These are phyloP conservation scores for Pseudonitzschia multiseries DNA, from an alignment of 108 stramenopile species.

Conservation along the genomic window DNA sequence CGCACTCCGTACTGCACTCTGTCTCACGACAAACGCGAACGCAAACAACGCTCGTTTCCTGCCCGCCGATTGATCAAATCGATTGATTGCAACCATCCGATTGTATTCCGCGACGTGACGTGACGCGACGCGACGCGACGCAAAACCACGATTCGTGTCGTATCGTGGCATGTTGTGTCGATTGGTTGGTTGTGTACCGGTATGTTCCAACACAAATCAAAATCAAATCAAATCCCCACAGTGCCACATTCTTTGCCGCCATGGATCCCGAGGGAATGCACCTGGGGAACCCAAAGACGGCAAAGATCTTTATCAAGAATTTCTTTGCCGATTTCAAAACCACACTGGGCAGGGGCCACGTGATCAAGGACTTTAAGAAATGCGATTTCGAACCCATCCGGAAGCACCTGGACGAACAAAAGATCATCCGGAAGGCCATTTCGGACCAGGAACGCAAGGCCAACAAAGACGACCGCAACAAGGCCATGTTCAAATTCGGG, in stretches of 20 bases:
- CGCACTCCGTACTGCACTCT: neutral
- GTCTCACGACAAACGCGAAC: neutral
- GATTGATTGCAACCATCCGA: neutral
- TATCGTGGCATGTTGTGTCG: no score
- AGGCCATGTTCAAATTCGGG: constrained; percentile 79
- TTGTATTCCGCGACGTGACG: no score
- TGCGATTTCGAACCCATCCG: constrained; percentile 95
- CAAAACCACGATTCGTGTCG: no score
- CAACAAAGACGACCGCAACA: constrained; percentile 87
- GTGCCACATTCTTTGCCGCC: constrained; percentile 96
- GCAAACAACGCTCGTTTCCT: neutral
- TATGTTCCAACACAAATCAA: no score
- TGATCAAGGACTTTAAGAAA: constrained; percentile 88
- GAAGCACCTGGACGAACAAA: constrained; percentile 81
- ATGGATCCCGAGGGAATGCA: constrained; percentile 97
- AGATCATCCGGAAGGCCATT: constrained; percentile 89
- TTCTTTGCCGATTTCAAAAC: constrained; percentile 92
- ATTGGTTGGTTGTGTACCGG: no score
- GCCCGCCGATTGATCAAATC: neutral
- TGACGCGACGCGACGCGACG: no score
- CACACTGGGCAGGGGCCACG: constrained; percentile 76
- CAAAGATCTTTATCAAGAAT: constrained; percentile 93
- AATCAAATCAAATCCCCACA: constrained; percentile 1
- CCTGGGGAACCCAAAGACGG: constrained; percentile 89
- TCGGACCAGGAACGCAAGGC: constrained; percentile 92